These are phyloP conservation scores for Xylaria bambusicola DNA, from an alignment of 495 filamentous ascomycete species.

Conservation along the genomic window DNA sequence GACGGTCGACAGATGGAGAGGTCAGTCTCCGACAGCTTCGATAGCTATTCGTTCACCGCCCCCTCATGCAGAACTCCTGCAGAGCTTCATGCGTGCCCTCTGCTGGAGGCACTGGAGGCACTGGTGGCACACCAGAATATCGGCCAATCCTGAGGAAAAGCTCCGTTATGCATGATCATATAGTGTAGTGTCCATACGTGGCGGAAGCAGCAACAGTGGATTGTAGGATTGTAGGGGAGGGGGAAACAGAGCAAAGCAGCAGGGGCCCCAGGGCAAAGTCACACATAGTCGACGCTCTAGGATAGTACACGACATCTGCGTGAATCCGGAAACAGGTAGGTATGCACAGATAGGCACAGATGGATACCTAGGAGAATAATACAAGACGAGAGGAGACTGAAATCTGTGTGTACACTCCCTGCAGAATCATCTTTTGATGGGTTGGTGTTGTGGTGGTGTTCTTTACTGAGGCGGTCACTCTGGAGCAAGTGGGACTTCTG, in stretches of 20 bases:
- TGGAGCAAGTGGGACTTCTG: no score
- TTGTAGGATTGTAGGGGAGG: no score
- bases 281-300: neutral
- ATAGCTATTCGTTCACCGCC: slow-evolving; percentile 17
- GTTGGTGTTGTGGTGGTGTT: no score
- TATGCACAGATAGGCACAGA: no score
- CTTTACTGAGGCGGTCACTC: no score
- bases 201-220: neutral
- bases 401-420: no score
- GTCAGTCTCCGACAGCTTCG: slow-evolving; percentile 2
- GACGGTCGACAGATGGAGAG: slow-evolving; percentile 3
- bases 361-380: no score
- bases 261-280: neutral
- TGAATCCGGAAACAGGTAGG: neutral
- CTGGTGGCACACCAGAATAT: neutral
- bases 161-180: slow-evolving; percentile 11
- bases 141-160: slow-evolving; percentile 14
- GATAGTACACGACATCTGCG: slow-evolving; percentile 9
- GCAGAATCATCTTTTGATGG: no score
- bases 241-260: neutral
- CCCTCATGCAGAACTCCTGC: slow-evolving; percentile 1
- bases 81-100: neutral
- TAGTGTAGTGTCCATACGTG: no score
- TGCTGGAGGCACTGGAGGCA: neutral
- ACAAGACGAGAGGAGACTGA: neutral